phyloP scores from a whole-genome alignment of 176 grass and related monocot genomes.

The Stipa capillata region DNA sequence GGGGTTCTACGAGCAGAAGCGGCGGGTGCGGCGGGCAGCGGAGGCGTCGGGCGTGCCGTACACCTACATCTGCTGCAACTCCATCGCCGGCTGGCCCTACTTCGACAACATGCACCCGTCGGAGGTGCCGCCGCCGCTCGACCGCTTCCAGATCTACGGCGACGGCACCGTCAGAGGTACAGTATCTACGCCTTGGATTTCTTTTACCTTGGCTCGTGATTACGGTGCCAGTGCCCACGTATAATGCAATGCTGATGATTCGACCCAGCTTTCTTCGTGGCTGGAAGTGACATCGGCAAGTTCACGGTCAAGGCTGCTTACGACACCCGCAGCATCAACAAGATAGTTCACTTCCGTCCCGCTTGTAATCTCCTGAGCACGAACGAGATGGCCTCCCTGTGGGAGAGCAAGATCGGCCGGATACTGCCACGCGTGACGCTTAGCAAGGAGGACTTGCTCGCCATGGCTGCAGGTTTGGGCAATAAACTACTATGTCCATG shows the following conservation, averaged over 20 bases:
- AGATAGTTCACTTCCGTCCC: constrained; percentile 61
- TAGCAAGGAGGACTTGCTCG: constrained; percentile 41
- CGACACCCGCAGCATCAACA: constrained; percentile 46
- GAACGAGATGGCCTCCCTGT: constrained; percentile 71
- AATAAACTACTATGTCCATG: not conserved
- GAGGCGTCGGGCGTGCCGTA: constrained; percentile 53
- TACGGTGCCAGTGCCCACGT: no score
- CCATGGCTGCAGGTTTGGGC: constrained; percentile 43
- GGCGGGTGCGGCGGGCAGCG: constrained; percentile 39
- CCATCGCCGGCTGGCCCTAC: constrained; percentile 76
- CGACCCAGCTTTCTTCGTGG: constrained; percentile 57
- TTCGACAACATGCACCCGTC: constrained; percentile 68
- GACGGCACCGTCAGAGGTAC: constrained; percentile 56
- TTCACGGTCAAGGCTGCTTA: constrained; percentile 59
- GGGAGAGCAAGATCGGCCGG: constrained; percentile 69
- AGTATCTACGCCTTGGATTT: not conserved
- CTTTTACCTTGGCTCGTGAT: not conserved
- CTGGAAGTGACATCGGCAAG: constrained; percentile 69
- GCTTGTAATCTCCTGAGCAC: constrained; percentile 42
- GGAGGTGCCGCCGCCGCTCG: constrained; percentile 49
- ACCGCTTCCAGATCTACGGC: constrained; percentile 74
- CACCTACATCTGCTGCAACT: constrained; percentile 83
- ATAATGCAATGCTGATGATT: not conserved
- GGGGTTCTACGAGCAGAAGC: constrained; percentile 56
- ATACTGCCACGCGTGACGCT: constrained; percentile 44